Evolutionary conservation across 2,329 filamentous ascomycete species (phyloP).

Genomic region (Albifimbria verrucaria): DNA sequence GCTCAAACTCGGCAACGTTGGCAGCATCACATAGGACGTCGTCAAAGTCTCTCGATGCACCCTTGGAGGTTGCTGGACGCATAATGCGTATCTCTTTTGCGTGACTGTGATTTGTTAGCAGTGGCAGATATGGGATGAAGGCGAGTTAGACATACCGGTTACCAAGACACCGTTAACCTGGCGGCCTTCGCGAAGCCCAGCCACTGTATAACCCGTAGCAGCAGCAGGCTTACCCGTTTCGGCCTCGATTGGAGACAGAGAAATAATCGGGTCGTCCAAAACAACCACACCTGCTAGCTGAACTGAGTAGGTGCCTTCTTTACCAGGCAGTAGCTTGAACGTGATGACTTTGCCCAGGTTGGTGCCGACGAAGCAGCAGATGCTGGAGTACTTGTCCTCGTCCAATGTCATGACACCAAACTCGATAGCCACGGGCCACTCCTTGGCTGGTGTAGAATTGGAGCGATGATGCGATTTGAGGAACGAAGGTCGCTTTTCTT

Average conservation of each 20-base stretch:
- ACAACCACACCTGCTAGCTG: slow-evolving; percentile 65
- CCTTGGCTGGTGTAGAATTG: slow-evolving; percentile 43
- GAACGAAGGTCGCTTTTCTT: slow-evolving; percentile 75
- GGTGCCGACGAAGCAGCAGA: slow-evolving; percentile 88
- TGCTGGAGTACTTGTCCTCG: slow-evolving; percentile 92
- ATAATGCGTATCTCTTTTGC: slow-evolving; percentile 82
- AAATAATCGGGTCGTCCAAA: slow-evolving; percentile 68
- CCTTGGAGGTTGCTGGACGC: slow-evolving; percentile 78
- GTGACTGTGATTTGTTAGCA: slow-evolving; percentile 44
- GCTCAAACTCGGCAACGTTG: slow-evolving; percentile 68
- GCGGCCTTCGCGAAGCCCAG: slow-evolving; percentile 69
- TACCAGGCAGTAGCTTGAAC: slow-evolving; percentile 82
- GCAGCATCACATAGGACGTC: slow-evolving; percentile 79
- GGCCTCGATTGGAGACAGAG: slow-evolving; percentile 74
- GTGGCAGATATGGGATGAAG: not conserved
- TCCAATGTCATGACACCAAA: slow-evolving; percentile 94
- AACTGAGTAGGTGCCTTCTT: slow-evolving; percentile 64
- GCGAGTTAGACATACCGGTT: slow-evolving; percentile 52
- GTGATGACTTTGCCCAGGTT: slow-evolving; percentile 79
- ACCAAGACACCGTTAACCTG: slow-evolving; percentile 80
- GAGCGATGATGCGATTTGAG: slow-evolving; percentile 40
- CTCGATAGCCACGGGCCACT: slow-evolving; percentile 79
- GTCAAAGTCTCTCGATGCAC: slow-evolving; percentile 89
- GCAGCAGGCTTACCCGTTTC: slow-evolving; percentile 72
- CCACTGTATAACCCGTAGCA: slow-evolving; percentile 73